Conservation (phyloP, 106 monocot species). For the Ottelia alismoides region DNA sequence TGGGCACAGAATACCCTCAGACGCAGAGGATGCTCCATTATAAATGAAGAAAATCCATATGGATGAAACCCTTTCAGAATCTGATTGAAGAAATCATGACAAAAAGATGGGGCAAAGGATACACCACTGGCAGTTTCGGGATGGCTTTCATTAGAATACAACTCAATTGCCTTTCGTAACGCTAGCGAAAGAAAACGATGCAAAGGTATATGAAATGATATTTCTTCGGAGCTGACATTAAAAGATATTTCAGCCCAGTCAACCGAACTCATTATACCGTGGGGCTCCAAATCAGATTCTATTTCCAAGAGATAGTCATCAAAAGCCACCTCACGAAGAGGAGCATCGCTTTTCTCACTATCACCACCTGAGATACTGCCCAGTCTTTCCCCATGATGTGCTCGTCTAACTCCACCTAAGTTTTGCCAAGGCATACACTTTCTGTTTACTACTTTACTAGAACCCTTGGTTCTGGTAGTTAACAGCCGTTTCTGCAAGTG, state of each 20-base stretch:
- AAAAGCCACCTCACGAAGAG: not conserved
- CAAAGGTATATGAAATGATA: conserved; percentile 92
- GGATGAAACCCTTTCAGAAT: conserved; percentile 45
- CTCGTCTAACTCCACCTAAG: conserved; percentile 2
- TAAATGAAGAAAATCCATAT: conserved; percentile 57
- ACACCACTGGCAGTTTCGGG: conserved; percentile 5
- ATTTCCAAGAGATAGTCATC: not conserved
- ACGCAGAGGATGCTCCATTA: conserved; percentile 88
- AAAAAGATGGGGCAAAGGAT: not conserved
- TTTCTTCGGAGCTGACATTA: conserved; percentile 79
- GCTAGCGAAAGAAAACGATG: conserved; percentile 78
- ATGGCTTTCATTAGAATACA: conserved; percentile 27
- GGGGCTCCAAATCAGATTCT: conserved; percentile 15
- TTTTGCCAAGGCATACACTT: conserved; percentile 1
- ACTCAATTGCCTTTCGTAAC: conserved; percentile 49
- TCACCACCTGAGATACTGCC: not conserved
- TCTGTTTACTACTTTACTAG: conserved; percentile 7
- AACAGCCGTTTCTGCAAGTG: conserved; percentile 31
- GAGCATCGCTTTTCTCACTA: not conserved
- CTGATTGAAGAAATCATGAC: conserved; percentile 44
- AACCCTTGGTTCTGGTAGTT: conserved; percentile 9
- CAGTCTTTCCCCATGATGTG: not conserved
- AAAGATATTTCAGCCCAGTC: conserved; percentile 60
- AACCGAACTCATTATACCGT: conserved; percentile 23
- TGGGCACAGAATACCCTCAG: conserved; percentile 91